phyloP scores from a whole-genome alignment of 495 filamentous ascomycete species.

The Apodospora peruviana region DNA sequence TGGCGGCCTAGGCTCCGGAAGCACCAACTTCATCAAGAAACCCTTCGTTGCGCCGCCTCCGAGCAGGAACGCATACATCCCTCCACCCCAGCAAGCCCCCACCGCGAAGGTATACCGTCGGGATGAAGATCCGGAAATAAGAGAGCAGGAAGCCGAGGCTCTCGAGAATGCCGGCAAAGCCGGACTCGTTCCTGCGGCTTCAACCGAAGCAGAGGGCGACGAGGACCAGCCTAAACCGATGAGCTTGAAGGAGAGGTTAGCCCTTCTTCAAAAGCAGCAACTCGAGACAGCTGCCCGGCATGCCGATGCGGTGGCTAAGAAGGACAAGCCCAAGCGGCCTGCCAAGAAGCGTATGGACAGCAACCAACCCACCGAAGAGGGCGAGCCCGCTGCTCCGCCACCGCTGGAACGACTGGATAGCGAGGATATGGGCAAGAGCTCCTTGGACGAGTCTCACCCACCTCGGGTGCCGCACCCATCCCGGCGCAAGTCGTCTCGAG shows the following conservation, averaged over 20 bases:
- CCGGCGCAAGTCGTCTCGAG: constrained; percentile 51
- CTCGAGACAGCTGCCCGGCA: constrained; percentile 76
- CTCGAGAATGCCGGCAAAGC: constrained; percentile 53
- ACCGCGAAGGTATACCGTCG: constrained; percentile 74
- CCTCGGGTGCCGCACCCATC: constrained; percentile 38
- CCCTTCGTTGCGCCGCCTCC: constrained; percentile 97
- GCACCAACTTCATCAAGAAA: constrained; percentile 82
- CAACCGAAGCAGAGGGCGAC: constrained; percentile 40
- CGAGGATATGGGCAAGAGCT: constrained; percentile 51
- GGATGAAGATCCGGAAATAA: constrained; percentile 83
- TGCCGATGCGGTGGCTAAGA: constrained; percentile 72
- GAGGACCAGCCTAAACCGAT: constrained; percentile 81
- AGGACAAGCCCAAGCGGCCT: constrained; percentile 81
- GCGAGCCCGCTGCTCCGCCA: constrained; percentile 27
- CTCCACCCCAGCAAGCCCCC: constrained; percentile 56
- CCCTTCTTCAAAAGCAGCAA: constrained; percentile 89
- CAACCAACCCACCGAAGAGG: constrained; percentile 34
- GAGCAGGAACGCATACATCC: constrained; percentile 86
- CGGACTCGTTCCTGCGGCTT: constrained; percentile 43
- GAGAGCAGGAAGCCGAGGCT: constrained; percentile 55
- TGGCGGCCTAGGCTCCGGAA: constrained; percentile 51
- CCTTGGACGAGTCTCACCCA: constrained; percentile 50
- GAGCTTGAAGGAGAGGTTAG: constrained; percentile 90
- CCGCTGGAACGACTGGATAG: constrained; percentile 42
- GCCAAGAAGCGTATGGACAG: constrained; percentile 73